Evolutionary conservation across 306 rosid species (phyloP).

Genomic region (Quillaja saponaria): DNA sequence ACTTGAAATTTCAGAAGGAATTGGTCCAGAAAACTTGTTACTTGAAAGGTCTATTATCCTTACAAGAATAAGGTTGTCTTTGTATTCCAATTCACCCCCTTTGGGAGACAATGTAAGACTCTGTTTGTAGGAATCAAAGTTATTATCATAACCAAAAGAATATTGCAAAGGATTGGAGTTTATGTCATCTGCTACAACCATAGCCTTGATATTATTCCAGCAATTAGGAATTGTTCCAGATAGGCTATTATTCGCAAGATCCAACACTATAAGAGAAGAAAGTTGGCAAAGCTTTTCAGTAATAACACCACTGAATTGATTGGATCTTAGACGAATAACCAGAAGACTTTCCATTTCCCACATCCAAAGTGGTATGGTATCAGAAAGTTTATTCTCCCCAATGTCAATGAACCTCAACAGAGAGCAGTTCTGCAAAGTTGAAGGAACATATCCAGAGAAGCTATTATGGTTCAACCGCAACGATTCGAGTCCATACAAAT

Average conservation of each 20-base stretch:
- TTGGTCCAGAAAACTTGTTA: conserved; percentile 28
- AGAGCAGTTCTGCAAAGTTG: conserved; percentile 25
- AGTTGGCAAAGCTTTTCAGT: conserved; percentile 29
- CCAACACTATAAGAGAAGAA: conserved; percentile 37
- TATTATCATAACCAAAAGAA: conserved; percentile 7
- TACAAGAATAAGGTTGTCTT: no score
- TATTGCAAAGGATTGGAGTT: conserved; percentile 18
- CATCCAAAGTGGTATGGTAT: no score
- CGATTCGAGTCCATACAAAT: conserved; percentile 23
- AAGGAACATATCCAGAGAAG: conserved; percentile 27
- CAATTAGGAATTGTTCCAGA: conserved; percentile 47
- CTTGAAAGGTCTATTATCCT: conserved; percentile 42
- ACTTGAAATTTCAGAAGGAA: conserved; percentile 24
- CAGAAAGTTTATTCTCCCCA: conserved; percentile 36
- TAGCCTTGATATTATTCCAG: conserved; percentile 29
- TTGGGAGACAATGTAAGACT: conserved; percentile 23
- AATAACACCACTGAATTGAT: conserved; percentile 24
- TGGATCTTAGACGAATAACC: conserved; percentile 40
- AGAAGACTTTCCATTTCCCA: conserved; percentile 32
- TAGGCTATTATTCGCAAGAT: no score
- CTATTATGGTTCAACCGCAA: conserved; percentile 25
- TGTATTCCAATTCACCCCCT: no score
- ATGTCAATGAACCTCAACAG: conserved; percentile 35
- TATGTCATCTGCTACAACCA: conserved; percentile 33
- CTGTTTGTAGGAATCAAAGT: conserved; percentile 21